Evolutionary conservation across 805 yeast species (phyloP).

Genomic region (Suhomyces sp.): DNA sequence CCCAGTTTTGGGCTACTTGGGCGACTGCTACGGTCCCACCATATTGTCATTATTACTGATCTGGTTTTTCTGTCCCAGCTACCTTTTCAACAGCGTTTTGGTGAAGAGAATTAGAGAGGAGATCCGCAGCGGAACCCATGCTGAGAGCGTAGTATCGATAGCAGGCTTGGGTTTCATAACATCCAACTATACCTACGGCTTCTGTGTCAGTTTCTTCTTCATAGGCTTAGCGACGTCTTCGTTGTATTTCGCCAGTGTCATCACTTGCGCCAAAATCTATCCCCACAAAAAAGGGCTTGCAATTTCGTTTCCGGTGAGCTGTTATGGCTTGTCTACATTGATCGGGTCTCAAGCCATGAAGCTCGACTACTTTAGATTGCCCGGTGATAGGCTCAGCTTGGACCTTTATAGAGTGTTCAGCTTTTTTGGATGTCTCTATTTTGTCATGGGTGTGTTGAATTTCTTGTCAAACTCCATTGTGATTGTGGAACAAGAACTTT

Average conservation of each 20-base stretch:
- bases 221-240: slow-evolving; percentile 75
- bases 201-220: slow-evolving; percentile 50
- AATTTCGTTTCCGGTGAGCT: slow-evolving; percentile 83
- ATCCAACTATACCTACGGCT: slow-evolving; percentile 15
- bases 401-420: slow-evolving; percentile 52
- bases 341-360: slow-evolving; percentile 64
- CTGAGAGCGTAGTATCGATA: background rate
- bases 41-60: slow-evolving; percentile 61
- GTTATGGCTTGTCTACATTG: slow-evolving; percentile 80
- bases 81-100: slow-evolving; percentile 38
- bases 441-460: slow-evolving; percentile 54
- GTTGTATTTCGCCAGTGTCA: slow-evolving; percentile 63
- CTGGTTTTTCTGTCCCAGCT: slow-evolving; percentile 65
- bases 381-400: slow-evolving; percentile 26
- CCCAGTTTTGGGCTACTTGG: slow-evolving; percentile 76
- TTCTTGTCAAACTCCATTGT: slow-evolving; percentile 66
- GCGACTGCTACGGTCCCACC: slow-evolving; percentile 85
- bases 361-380: slow-evolving; percentile 34
- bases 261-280: slow-evolving; percentile 84
- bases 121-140: background rate
- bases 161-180: background rate
- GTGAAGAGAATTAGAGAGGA: slow-evolving; percentile 8
- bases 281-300: slow-evolving; percentile 76
- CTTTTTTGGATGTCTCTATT: slow-evolving; percentile 51
- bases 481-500: slow-evolving; percentile 50